Percentiles rank a stretch among this genome's conserved stretches.
Conservation (phyloP, 495 filamentous ascomycete genomes). For the Penicillium ochrochloron region DNA sequence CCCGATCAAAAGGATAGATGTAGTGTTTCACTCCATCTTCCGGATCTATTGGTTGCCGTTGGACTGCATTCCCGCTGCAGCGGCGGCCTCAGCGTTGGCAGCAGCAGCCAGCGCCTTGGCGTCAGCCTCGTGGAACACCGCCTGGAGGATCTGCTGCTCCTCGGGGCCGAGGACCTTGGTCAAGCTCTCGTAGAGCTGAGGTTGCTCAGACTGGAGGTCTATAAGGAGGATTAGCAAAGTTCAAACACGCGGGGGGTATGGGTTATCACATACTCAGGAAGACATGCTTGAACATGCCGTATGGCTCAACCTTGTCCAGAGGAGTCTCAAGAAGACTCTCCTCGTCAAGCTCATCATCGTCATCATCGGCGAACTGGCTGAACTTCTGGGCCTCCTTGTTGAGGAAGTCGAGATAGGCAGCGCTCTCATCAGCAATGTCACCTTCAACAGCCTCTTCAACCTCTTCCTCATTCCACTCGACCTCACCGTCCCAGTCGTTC, state of each 20-base stretch:
- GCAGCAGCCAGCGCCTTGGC: conserved; percentile 52
- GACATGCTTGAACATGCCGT: conserved; percentile 79
- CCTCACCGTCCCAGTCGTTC: conserved; percentile 66
- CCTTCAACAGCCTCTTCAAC: conserved; percentile 56
- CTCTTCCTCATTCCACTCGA: conserved; percentile 72
- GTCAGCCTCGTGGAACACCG: conserved; percentile 81
- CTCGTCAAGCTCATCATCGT: conserved; percentile 91
- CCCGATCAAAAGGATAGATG: conserved; percentile 13
- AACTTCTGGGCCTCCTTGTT: conserved; percentile 93
- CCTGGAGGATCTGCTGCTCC: conserved; percentile 80
- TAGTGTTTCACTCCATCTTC: conserved; percentile 12
- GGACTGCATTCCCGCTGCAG: conserved; percentile 41
- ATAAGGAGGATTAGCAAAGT: conserved; percentile 26
- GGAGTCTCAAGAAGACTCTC: conserved; percentile 91
- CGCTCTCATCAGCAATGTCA: conserved; percentile 85
- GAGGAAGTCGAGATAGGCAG: conserved; percentile 93
- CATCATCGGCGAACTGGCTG: conserved; percentile 66
- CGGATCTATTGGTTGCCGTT: conserved; percentile 44
- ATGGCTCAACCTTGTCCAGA: conserved; percentile 92
- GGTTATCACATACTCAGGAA: conserved; percentile 74
- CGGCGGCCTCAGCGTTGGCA: conserved; percentile 44
- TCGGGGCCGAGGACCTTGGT: conserved; percentile 77
- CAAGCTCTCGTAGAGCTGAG: conserved; percentile 81
- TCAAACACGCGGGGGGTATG: neutral
- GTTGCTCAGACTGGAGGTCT: conserved; percentile 91